Evolutionary conservation across 257 asterid species (phyloP).

Genomic region (Eucommia ulmoides): DNA sequence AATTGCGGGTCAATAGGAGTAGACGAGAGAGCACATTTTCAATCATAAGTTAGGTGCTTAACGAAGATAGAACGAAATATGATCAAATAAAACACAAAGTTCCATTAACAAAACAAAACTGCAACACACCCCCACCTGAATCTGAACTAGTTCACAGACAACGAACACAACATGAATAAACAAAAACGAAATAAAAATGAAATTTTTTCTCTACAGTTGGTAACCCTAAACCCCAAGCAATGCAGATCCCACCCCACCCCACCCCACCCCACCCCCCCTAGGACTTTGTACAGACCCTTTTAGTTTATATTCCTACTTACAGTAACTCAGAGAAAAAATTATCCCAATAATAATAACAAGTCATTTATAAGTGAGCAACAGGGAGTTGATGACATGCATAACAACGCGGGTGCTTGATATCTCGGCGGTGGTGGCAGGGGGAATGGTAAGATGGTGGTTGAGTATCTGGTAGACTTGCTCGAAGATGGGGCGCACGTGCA

Average conservation of each 20-base stretch:
- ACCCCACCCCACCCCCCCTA: too few species aligned
- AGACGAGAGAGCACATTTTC: too few species aligned
- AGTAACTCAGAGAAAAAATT: too few species aligned
- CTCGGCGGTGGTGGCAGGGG: constrained; percentile 33
- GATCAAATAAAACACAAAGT: too few species aligned
- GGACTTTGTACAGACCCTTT: neutral
- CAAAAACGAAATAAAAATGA: neutral
- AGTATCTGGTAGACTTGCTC: constrained; percentile 89
- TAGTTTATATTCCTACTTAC: too few species aligned
- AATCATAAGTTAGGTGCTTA: too few species aligned
- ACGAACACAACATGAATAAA: neutral
- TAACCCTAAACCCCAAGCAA: too few species aligned
- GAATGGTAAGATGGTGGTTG: constrained; percentile 60
- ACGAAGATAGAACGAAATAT: too few species aligned
- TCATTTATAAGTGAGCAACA: constrained; percentile 72
- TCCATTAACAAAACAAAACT: neutral
- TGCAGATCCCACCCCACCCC: too few species aligned
- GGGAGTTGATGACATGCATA: constrained; percentile 82
- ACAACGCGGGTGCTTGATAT: constrained; percentile 61
- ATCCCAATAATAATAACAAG: too few species aligned
- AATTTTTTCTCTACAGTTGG: neutral
- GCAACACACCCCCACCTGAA: neutral
- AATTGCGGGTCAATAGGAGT: too few species aligned
- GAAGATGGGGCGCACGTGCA: constrained; percentile 80
- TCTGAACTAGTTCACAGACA: neutral